Percentiles rank a stretch among this genome's conserved stretches.
These are phyloP conservation scores for Talaromyces amestolkiae DNA, from an alignment of 2,329 filamentous ascomycete species.

Conservation along the genomic window DNA sequence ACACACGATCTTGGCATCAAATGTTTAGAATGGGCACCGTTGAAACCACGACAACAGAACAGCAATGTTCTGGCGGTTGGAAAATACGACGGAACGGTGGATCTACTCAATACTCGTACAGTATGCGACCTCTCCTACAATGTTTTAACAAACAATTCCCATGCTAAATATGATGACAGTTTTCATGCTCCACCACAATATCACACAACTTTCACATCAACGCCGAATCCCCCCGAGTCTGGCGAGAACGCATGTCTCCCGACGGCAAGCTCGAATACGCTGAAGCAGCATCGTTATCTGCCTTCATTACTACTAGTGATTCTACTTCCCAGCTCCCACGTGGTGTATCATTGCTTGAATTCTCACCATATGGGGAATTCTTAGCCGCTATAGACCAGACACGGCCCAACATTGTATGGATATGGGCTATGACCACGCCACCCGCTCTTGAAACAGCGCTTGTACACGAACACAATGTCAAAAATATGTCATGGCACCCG, in stretches of 20 bases:
- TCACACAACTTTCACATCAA: constrained; percentile 36
- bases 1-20: constrained; percentile 51
- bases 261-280: constrained; percentile 33
- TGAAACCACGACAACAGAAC: constrained; percentile 21
- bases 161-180: constrained; percentile 23
- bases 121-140: constrained; percentile 27
- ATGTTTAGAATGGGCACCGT: constrained; percentile 53
- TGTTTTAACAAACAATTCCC: neutral
- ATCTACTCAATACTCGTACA: constrained; percentile 46
- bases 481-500: constrained; percentile 42
- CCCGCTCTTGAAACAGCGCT: constrained; percentile 35
- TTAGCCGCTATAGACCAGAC: constrained; percentile 42
- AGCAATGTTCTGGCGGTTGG: constrained; percentile 50
- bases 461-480: constrained; percentile 43
- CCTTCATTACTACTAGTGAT: constrained; percentile 29
- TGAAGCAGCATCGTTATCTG: constrained; percentile 38
- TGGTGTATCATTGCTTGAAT: constrained; percentile 41
- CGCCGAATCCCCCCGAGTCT: constrained; percentile 33
- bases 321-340: constrained; percentile 31
- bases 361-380: constrained; percentile 37
- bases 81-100: constrained; percentile 51
- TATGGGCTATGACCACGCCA: constrained; percentile 39
- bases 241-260: constrained; percentile 33
- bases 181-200: constrained; percentile 34
- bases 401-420: constrained; percentile 46